Evolutionary conservation across 2,329 filamentous ascomycete genomes (phyloP).

Genomic region (Ceratocystis albifundus): DNA sequence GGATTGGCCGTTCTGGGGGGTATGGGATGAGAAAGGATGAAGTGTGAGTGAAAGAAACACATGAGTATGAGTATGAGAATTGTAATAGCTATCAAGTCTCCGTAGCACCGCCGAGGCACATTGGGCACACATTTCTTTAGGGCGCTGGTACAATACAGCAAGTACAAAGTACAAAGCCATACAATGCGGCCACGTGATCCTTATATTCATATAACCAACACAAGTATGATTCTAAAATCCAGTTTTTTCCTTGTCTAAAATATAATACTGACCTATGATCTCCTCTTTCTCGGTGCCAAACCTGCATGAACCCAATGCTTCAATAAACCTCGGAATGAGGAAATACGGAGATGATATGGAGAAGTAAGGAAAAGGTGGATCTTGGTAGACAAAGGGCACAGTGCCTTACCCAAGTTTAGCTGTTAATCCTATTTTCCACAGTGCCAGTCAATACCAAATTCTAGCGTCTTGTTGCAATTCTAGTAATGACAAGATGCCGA

Average conservation of each 20-base stretch:
- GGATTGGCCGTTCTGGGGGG: constrained; percentile 7
- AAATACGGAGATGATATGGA: not conserved
- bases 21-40: not conserved
- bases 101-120: constrained; percentile 7
- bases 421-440: not conserved
- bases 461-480: not conserved
- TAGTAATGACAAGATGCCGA: not conserved
- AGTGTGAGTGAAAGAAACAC: not conserved
- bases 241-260: not conserved
- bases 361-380: not conserved
- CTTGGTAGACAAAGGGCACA: not conserved
- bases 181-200: not conserved
- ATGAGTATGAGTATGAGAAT: not conserved
- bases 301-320: constrained; percentile 10
- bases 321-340: not conserved
- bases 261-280: not conserved
- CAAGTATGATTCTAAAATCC: not conserved
- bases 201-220: not conserved
- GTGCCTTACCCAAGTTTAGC: not conserved
- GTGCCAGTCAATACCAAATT: no score
- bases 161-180: not conserved
- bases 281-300: constrained; percentile 1
- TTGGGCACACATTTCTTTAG: not conserved
- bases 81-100: not conserved
- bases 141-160: not conserved